Percentiles rank a stretch among this genome's conserved stretches.
Conservation (phyloP, 1,284 basidiomycete genomes). For the Naganishia liquefaciens region DNA sequence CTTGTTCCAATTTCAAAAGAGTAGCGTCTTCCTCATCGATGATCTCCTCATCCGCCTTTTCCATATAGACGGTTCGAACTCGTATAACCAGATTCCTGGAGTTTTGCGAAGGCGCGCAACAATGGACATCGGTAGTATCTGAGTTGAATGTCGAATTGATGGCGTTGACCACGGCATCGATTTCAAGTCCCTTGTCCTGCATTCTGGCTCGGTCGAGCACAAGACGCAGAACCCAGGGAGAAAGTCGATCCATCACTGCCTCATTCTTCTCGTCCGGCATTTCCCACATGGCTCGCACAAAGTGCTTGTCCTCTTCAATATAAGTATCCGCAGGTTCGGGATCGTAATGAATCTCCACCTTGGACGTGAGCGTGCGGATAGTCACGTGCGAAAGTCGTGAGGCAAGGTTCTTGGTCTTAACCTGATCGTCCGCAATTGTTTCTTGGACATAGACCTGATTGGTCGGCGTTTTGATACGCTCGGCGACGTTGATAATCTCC, state of each 20-base stretch:
- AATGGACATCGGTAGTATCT: constrained; percentile 61
- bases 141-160: constrained; percentile 95
- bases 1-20: constrained; percentile 91
- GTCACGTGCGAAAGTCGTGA: constrained; percentile 81
- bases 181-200: constrained; percentile 93
- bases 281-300: constrained; percentile 98
- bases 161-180: constrained; percentile 91
- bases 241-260: constrained; percentile 84
- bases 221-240: constrained; percentile 95
- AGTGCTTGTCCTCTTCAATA: constrained; percentile 93
- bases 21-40: constrained; percentile 85
- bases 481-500: constrained; percentile 98
- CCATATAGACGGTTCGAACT: constrained; percentile 82
- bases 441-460: constrained; percentile 85
- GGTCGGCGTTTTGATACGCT: constrained; percentile 97
- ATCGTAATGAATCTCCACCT: constrained; percentile 98
- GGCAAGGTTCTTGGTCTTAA: constrained; percentile 50
- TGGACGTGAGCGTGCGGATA: constrained; percentile 88
- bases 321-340: constrained; percentile 88
- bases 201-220: constrained; percentile 97
- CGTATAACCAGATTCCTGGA: constrained; percentile 96
- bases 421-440: constrained; percentile 75
- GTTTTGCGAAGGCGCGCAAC: constrained; percentile 98
- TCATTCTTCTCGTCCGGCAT: constrained; percentile 98
- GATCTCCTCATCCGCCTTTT: constrained; percentile 87